Base-by-base conservation (phyloP, 73 alveolate species). In the Breviolum minutum region DNA sequence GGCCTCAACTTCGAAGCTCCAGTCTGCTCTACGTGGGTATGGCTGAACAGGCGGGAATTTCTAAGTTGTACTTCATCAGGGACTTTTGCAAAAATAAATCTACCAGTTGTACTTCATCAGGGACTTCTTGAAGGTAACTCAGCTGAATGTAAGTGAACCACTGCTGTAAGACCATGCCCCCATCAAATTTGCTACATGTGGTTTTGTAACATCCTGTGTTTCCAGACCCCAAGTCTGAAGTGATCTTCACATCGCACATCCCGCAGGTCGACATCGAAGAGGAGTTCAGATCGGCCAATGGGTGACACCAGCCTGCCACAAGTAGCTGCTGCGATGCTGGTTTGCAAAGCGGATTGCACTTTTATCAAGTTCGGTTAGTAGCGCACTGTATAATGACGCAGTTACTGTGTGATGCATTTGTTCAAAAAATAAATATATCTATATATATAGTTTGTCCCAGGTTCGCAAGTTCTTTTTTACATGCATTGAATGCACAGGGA, bases 1-100 rank as follows among this genome's bases (percentile, higher is more conserved):
- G 98, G 98, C 14, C 6, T 92, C 20, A 32, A 92, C 54, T 92
- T 27, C 62, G 98, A 92, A 92, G 98, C 98, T 10, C 98, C 98
- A 7, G 98, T 92, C 12, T 92, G 98, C 68, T 20, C 64, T 11
- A 74, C 90, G 16, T 92, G 98, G 98, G 66, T 92, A 7, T 92
- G 98, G 98, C 32, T 92, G 12, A 92, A 92, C 98, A 92, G 98
- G 98, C 90, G 19, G 84, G 85, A 60, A 2, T 17, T 9, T 19
- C n/a, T 9, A 32, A 20, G 2, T 20, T 20, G 94, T 19, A n/a
- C 30, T 13, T 40, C 32, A 71, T 8, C 26, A n/a, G n/a, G 66
- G 1, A 3, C 54, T 40, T 68, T 68, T 68, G 77, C 24, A 22
- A 68, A 68, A 68, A 17, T 2, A 14, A 68, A 68, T 4, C 77